Evolutionary conservation across 768 basidiomycete species (phyloP), one percentile per base, ranked within the genome.

Genomic region (Tricholoma hemisulphureum): DNA sequence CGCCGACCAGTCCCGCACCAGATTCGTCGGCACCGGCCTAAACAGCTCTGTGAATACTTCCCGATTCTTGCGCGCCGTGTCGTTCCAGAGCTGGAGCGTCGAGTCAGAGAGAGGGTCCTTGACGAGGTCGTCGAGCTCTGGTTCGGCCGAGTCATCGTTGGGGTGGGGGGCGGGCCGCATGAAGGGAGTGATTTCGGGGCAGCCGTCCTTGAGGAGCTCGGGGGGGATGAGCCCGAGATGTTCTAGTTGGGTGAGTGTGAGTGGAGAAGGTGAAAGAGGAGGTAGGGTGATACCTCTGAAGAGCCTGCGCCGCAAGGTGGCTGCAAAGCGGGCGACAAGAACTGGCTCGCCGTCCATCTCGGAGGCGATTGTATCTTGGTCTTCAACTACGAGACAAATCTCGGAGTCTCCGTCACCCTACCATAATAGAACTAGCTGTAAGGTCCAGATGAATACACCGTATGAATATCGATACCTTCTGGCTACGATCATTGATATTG

Each of bases 341-440:
- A 87, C 92, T 24, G 81, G 80, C 61, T 82, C 69, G 2, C 94
- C 93, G 63, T 93, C 77, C 94, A 97, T 96, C 14, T 69, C 80
- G 3, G 86, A 82, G 24, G 81, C 77, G 37, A 99, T 77, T 75
- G 84, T 77, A 51, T 96, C 92, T 0, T 80, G 74, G 65, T 99
- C 96, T 71, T 98, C 95, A 28, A 97, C 88, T 18, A 98, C 86
- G 7, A 97, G 73, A 6, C 91, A 92, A 61, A 98, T 96, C 74
- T 98, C 97, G 1, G 93, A 96, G 71, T 96, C 94, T 31, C 93
- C 93, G 62, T 96, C 89, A 23, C 95, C 95, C 86, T 89, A 56
- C 1, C 20, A 28, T 28, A 9, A 37, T 41, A 8, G 9, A 31
- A 28, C 11, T 65, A 48, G 10, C 20, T 20, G n/a, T 39, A 2